phyloP scores from a whole-genome alignment of 2,329 filamentous ascomycete genomes.

The Phoma herbarum region DNA sequence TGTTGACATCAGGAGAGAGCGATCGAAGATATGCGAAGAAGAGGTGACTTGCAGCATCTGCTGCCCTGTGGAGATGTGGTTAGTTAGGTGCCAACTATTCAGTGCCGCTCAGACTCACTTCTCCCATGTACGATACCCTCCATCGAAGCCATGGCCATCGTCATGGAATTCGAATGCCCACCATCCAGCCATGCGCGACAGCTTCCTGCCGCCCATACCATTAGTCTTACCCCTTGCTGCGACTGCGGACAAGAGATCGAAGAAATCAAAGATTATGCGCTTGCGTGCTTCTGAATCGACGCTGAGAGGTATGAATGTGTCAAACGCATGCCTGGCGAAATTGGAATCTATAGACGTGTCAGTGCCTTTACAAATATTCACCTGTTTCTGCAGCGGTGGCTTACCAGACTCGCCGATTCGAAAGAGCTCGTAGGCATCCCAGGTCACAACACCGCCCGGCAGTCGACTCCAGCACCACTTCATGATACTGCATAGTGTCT shows the following conservation, averaged over 20 bases:
- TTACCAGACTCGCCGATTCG: slow-evolving; percentile 90
- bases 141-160: slow-evolving; percentile 89
- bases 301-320: slow-evolving; percentile 94
- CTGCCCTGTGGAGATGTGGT: slow-evolving; percentile 69
- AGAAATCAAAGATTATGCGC: slow-evolving; percentile 94
- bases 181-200: slow-evolving; percentile 96
- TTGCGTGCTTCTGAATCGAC: slow-evolving; percentile 86
- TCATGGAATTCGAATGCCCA: slow-evolving; percentile 97
- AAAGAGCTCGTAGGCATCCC: slow-evolving; percentile 97
- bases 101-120: slow-evolving; percentile 61
- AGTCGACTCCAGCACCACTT: slow-evolving; percentile 99
- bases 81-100: slow-evolving; percentile 9
- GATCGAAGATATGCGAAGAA: slow-evolving; percentile 98
- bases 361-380: slow-evolving; percentile 24
- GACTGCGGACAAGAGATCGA: slow-evolving; percentile 88
- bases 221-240: slow-evolving; percentile 94
- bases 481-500: slow-evolving; percentile 91
- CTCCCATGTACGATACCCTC: slow-evolving; percentile 89
- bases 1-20: slow-evolving; percentile 77
- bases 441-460: slow-evolving; percentile 88
- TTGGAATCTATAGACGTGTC: slow-evolving; percentile 74
- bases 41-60: slow-evolving; percentile 93
- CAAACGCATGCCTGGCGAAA: slow-evolving; percentile 90
- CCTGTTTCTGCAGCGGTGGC: slow-evolving; percentile 26
- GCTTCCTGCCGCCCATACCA: slow-evolving; percentile 89